These are phyloP conservation scores for Paraphoma chrysanthemicola DNA, from an alignment of 2,329 filamentous ascomycete genomes.

Conservation along the genomic window DNA sequence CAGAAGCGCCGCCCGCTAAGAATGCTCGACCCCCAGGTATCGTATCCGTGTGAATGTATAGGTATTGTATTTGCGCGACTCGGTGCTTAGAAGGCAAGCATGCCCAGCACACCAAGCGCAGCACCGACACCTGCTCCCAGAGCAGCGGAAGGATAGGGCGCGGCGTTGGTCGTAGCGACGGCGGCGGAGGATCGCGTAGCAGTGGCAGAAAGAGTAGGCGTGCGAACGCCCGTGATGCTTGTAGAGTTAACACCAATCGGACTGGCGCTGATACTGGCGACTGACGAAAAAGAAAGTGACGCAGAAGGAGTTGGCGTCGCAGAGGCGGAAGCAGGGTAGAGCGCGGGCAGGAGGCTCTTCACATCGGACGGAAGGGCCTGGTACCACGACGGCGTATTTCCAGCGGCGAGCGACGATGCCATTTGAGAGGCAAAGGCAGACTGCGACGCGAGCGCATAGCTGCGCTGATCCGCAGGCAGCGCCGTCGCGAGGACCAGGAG, in stretches of 20 bases:
- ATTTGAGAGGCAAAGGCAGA: constrained; percentile 51
- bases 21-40: constrained; percentile 9
- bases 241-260: constrained; percentile 26
- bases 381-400: constrained; percentile 55
- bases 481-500: constrained; percentile 53
- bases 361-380: constrained; percentile 53
- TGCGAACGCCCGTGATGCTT: constrained; percentile 25
- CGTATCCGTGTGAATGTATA: constrained; percentile 5
- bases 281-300: constrained; percentile 11
- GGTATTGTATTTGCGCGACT: background rate
- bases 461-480: constrained; percentile 50
- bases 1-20: constrained; percentile 33
- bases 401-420: constrained; percentile 52
- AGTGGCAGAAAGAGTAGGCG: constrained; percentile 27
- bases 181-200: constrained; percentile 5
- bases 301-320: constrained; percentile 13
- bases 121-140: constrained; percentile 51
- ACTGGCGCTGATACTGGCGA: constrained; percentile 20
- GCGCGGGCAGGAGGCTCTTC: constrained; percentile 51
- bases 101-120: constrained; percentile 50
- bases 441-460: constrained; percentile 51
- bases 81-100: constrained; percentile 51
- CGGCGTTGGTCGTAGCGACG: constrained; percentile 34
- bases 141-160: constrained; percentile 46
- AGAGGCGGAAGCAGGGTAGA: constrained; percentile 36